Base-by-base conservation (phyloP, 2,329 filamentous ascomycete species). In the Tympanopsis confertula region DNA sequence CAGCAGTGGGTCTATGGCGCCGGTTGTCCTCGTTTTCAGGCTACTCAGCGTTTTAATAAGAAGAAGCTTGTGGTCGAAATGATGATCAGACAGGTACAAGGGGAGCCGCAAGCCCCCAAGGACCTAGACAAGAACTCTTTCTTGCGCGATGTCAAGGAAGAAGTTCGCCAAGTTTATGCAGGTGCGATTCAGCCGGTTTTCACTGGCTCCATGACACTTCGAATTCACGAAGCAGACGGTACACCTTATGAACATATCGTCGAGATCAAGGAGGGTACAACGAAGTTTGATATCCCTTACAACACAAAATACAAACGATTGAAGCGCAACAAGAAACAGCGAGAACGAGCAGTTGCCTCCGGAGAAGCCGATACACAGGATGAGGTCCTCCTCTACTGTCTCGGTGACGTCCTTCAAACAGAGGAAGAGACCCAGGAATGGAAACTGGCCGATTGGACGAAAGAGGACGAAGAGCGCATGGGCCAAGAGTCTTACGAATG, bases 261-360 rank as follows among this genome's bases (percentile, higher is more conserved):
- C 20, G 86, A 95, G 50, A 94, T 98, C 53, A 87, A 87, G 42
- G 87, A 95, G 47, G 80, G 82, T 19, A 74, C 77, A 13, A 85
- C 83, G 2, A 86, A 82, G 53, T 84, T 96, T 42, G 88, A 95
- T 44, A 95, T 98, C 42, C 88, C 89, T 1, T 98, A 98, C 61
- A 96, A 96, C 50, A 98, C 91, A 0, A 98, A 98, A 56, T 98
- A 98, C 63, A 98, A 96, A 63, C 80, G 93, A 5, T 69, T 98
- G 3, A 98, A 98, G 65, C 72, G 88, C 35, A 95, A 84, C 41
- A 76, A 82, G 33, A 70, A 84, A 20, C 78, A 89, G 54, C 87
- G 87, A 54, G 86, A 94, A 55, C 78, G 85, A 42, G 77, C 74
- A 17, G 71, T 72, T 28, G 76, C 71, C 36, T 75, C 68, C 18